Evolutionary conservation across 768 basidiomycete genomes (phyloP), one percentile per base, ranked within the genome.

Genomic region (Kwoniella heveanensis): DNA sequence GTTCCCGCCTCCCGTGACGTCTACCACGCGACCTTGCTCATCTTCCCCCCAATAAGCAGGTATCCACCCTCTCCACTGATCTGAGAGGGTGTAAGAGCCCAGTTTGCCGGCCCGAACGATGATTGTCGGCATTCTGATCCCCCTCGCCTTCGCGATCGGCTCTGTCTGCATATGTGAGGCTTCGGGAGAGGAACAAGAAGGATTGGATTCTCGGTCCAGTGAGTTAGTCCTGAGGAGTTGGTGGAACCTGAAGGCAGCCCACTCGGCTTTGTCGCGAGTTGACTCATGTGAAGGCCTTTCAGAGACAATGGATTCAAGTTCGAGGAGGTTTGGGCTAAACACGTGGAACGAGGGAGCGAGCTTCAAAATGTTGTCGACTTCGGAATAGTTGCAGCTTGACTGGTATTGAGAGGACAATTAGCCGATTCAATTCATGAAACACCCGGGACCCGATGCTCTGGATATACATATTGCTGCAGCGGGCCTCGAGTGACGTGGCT

Each of bases 1-100:
- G 51, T 77, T 77, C 7, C 76, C 76, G 6, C 76, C 73, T 7
- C 76, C 76, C 4, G 76, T 77, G 8, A 62, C 48, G 63, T 77
- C 76, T 1, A 71, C 66, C 2, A 77, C 70, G 32, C 52, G 39
- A 54, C 63, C 64, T 52, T 70, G 69, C n/a, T 69, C 60, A 26
- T 52, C 58, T 21, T 36, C 15, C 4, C 17, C 54, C 65, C 69
- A 74, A 54, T 64, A 77, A 1, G 76, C 67, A 0, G 73, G 73
- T 0, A 71, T 65, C 73, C 73, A 73, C 0, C 76, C 76, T 22
- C 21, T 64, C 76, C 73, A 77, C 7, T 36, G 24, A 1, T 32
- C 7, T 4, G 67, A 64, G 25, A 71, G 46, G 12, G 76, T 73
- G 51, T 71, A 77, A 7, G 68, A 62, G 15, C 76, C 76, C 7